Conservation (phyloP, 2,329 filamentous ascomycete genomes). For the Alternaria ventricosa region DNA sequence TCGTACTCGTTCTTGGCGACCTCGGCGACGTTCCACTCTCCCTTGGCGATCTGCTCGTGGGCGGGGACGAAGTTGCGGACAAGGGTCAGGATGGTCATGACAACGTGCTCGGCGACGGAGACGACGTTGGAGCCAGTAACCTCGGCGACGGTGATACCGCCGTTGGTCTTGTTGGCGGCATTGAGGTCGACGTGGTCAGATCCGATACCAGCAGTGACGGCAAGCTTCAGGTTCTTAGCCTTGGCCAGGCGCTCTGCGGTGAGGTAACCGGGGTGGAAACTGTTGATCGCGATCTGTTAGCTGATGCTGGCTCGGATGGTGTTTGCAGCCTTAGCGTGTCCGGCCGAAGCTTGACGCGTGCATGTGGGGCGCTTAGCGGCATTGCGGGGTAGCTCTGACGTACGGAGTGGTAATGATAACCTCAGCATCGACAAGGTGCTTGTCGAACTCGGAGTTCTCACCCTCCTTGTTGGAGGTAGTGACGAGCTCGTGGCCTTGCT, state of each 20-base stretch:
- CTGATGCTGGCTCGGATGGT: constrained; percentile 16
- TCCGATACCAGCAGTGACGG: constrained; percentile 95
- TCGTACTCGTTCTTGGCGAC: constrained; percentile 99
- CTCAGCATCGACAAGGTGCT: constrained; percentile 95
- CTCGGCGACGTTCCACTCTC: constrained; percentile 94
- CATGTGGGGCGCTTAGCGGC: constrained; percentile 37
- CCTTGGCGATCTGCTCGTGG: constrained; percentile 87
- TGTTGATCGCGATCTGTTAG: constrained; percentile 47
- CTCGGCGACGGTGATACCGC: constrained; percentile 94
- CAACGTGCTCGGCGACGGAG: constrained; percentile 96
- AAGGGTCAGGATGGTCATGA: constrained; percentile 97
- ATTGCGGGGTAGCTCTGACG: constrained; percentile 46
- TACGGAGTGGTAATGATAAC: constrained; percentile 99
- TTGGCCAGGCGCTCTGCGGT: constrained; percentile 94
- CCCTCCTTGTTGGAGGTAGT: constrained; percentile 99
- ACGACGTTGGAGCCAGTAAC: constrained; percentile 98
- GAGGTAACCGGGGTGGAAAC: constrained; percentile 98
- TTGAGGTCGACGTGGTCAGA: constrained; percentile 98
- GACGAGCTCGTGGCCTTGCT: constrained; percentile 92
- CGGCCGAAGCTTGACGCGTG: constrained; percentile 17
- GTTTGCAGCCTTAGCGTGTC: constrained; percentile 16
- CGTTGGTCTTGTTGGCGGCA: constrained; percentile 97
- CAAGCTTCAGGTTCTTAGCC: constrained; percentile 98
- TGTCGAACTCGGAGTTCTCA: constrained; percentile 89
- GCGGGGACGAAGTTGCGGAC: constrained; percentile 99